phyloP scores from a whole-genome alignment of 73 alveolate genomes.

The Paramecium primaurelia region DNA sequence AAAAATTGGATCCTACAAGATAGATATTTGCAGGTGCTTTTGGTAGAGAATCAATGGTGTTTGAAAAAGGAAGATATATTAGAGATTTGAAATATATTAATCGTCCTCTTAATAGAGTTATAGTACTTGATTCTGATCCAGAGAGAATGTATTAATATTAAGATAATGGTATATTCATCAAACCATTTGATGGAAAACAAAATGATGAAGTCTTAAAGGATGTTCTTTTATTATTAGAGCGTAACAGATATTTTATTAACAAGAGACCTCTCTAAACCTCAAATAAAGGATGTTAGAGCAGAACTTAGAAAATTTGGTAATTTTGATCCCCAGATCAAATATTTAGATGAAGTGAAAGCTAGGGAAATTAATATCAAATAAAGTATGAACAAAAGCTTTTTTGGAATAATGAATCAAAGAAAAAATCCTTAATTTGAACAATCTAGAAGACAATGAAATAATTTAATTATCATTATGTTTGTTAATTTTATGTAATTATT shows the following conservation, averaged over 20 bases:
- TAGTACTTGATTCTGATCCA: slow-evolving; percentile 72
- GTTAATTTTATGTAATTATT: background rate
- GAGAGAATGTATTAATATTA: slow-evolving; percentile 70
- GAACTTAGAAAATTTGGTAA: slow-evolving; percentile 77
- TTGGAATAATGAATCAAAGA: background rate
- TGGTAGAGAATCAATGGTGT: slow-evolving; percentile 83
- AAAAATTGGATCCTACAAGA: slow-evolving; percentile 77
- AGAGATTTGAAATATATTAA: slow-evolving; percentile 82
- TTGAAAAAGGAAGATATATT: slow-evolving; percentile 73
- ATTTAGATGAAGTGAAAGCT: slow-evolving; percentile 63
- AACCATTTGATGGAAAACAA: slow-evolving; percentile 77
- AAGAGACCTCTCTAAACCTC: slow-evolving; percentile 56
- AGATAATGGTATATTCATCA: slow-evolving; percentile 77
- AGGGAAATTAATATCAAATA: slow-evolving; percentile 21
- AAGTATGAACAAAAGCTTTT: background rate
- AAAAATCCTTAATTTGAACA: background rate
- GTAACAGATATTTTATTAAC: background rate
- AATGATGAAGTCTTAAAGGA: slow-evolving; percentile 76
- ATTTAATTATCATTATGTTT: background rate
- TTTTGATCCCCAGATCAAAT: slow-evolving; percentile 75
- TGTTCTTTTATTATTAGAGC: slow-evolving; percentile 80
- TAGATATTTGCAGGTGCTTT: slow-evolving; percentile 73
- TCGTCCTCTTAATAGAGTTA: slow-evolving; percentile 74
- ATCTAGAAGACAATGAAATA: background rate
- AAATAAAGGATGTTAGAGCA: slow-evolving; percentile 70